Percentiles rank a stretch among this genome's conserved stretches.
These are phyloP conservation scores for Gossypioides kirkii DNA, from an alignment of 345 rosid genomes.

Conservation along the genomic window DNA sequence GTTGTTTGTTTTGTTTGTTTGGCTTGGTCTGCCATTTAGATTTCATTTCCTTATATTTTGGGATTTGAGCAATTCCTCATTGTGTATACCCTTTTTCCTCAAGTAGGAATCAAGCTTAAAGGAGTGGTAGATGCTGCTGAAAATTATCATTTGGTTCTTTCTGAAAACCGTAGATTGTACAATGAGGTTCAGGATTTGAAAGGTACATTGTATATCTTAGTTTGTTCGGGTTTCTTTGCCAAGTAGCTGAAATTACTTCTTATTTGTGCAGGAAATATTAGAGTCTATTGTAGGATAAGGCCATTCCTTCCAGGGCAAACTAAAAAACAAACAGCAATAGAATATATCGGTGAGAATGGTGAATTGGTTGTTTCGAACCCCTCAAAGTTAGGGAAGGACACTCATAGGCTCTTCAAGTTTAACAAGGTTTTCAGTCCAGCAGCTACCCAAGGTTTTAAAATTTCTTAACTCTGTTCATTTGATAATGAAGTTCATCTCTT, in stretches of 20 bases:
- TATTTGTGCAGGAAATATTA: conserved; percentile 67
- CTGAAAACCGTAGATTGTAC: conserved; percentile 83
- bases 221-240: conserved; percentile 11
- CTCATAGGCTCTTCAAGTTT: conserved; percentile 74
- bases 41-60: conserved; percentile 6
- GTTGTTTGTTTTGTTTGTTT: not conserved
- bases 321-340: conserved; percentile 63
- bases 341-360: conserved; percentile 84
- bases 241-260: conserved; percentile 19
- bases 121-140: conserved; percentile 79
- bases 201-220: conserved; percentile 43
- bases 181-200: conserved; percentile 97
- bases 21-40: conserved; percentile 6
- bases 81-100: conserved; percentile 9
- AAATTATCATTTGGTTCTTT: conserved; percentile 74
- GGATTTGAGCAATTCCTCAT: conserved; percentile 10
- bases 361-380: conserved; percentile 89
- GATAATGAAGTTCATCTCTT: not conserved
- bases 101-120: conserved; percentile 69
- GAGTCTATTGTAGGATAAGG: conserved; percentile 94
- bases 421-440: conserved; percentile 84
- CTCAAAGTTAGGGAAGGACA: conserved; percentile 75
- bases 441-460: conserved; percentile 71
- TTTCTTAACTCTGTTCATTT: not conserved
- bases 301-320: conserved; percentile 91